Base-by-base conservation (phyloP, 805 yeast genomes). In the Peterozyma xylosa region DNA sequence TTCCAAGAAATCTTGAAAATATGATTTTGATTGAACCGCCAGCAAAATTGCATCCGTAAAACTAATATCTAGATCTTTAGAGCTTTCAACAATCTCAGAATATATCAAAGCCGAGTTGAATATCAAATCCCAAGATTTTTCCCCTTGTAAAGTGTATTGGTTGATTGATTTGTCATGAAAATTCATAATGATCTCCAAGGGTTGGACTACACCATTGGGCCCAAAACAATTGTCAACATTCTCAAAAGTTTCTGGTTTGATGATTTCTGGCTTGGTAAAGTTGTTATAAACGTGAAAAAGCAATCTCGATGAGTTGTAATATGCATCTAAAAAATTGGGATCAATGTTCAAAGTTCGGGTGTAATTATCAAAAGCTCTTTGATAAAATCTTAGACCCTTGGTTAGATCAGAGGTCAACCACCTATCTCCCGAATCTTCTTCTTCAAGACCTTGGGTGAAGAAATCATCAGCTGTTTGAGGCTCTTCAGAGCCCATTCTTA, bases 391-490 rank as follows among this genome's bases (percentile, higher is more conserved):
- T 11, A 83, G 57, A 0, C 81, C 74, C 50, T 84, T 83, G 10
- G 83, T 63, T 5, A 81, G 56, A 51, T 83, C 90, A 0, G 86
- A 77, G 1, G 76, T 66, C 5, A 77, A 56, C 88, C 89, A 84
- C 39, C 90, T 58, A 53, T 83, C 90, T 0, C 87, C 91, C n/a
- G 76, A 71, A 46, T 83, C 90, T 54, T 83, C 91, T 44, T 76
- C 79, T 10, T 64, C 65, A 1, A 80, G 67, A 1, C 80, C 91
- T 41, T 62, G 62, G 30, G 74, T 78, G n/a, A 80, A 65, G 42
- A 53, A 71, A 3, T 79, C 86, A 30, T 74, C 76, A 0, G 73
- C 67, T 1, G 78, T 69, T 5, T 62, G 57, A 5, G 73, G 72
- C 10, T 52, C 54, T 40, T 37, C 48, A 39, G 29, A 29, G 40